phyloP scores from a whole-genome alignment of 371 early-diverging fungal species.

The Mortierella sp. region DNA sequence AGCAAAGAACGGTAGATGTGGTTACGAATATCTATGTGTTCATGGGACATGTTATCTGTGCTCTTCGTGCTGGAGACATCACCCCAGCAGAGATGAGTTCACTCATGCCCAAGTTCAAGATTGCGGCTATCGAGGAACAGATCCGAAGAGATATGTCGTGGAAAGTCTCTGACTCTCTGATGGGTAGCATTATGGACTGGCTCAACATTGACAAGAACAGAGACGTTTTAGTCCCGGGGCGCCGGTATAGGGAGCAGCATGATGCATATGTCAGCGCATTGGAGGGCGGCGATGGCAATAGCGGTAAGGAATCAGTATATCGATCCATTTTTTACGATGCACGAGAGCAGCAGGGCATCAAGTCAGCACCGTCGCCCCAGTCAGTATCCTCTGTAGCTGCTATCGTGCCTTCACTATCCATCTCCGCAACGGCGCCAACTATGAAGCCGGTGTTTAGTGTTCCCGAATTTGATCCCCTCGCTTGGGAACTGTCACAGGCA shows the following conservation, averaged over 20 bases:
- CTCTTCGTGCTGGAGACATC: constrained; percentile 55
- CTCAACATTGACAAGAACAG: constrained; percentile 33
- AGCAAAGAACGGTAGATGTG: constrained; percentile 55
- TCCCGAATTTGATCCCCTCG: constrained; percentile 26
- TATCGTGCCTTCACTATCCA: constrained; percentile 13
- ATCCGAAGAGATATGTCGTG: constrained; percentile 55
- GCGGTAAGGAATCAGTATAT: background rate
- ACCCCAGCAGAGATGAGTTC: constrained; percentile 19
- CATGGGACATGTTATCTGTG: constrained; percentile 57
- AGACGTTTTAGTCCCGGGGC: constrained; percentile 35
- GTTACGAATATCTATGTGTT: constrained; percentile 55
- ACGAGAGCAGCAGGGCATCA: constrained; percentile 15
- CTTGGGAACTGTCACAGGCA: constrained; percentile 31
- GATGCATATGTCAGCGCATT: constrained; percentile 20
- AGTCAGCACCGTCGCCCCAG: background rate
- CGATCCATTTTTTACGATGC: constrained; percentile 2
- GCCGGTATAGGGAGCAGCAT: constrained; percentile 32
- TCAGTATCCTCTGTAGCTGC: background rate
- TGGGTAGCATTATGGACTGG: constrained; percentile 39
- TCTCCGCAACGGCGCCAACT: background rate
- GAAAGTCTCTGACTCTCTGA: constrained; percentile 22
- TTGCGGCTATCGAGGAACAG: constrained; percentile 50
- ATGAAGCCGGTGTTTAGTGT: constrained; percentile 22
- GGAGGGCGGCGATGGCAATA: background rate
- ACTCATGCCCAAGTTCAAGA: constrained; percentile 28